Evolutionary conservation across 306 rosid species (phyloP).

Genomic region (Begonia masoniana): DNA sequence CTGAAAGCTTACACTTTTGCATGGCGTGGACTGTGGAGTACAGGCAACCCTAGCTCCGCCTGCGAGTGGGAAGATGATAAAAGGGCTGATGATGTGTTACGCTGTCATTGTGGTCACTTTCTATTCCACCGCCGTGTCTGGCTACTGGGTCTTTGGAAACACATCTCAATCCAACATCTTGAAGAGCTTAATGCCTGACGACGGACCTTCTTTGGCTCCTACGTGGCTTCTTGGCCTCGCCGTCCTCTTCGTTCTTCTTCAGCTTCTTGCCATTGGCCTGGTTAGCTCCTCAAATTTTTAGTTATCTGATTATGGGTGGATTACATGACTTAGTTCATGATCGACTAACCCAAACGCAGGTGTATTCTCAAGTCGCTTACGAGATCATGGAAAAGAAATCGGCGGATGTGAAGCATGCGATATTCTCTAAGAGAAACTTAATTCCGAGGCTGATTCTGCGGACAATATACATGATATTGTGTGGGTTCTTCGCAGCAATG

Average conservation of each 20-base stretch:
- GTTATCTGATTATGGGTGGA: not conserved
- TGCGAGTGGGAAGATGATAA: slow-evolving; percentile 89
- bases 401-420: slow-evolving; percentile 67
- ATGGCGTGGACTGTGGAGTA: slow-evolving; percentile 7
- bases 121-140: slow-evolving; percentile 70
- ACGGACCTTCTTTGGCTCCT: slow-evolving; percentile 76
- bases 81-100: slow-evolving; percentile 85
- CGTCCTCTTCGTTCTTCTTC: slow-evolving; percentile 74
- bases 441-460: slow-evolving; percentile 72
- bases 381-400: slow-evolving; percentile 88
- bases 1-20: not conserved
- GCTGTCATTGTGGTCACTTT: slow-evolving; percentile 55
- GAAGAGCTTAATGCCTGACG: slow-evolving; percentile 56
- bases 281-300: slow-evolving; percentile 18
- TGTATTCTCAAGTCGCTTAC: slow-evolving; percentile 97
- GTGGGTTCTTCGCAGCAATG: slow-evolving; percentile 88
- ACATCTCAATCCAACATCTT: slow-evolving; percentile 62
- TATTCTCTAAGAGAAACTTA: slow-evolving; percentile 70
- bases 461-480: slow-evolving; percentile 53
- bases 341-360: slow-evolving; percentile 26
- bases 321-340: not conserved
- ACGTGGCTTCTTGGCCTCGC: slow-evolving; percentile 75
- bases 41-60: slow-evolving; percentile 99
- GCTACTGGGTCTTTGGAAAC: slow-evolving; percentile 85
- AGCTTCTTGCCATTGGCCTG: slow-evolving; percentile 86